Evolutionary conservation across 2,329 filamentous ascomycete genomes (phyloP).

Genomic region (Fusarium anthophilum): DNA sequence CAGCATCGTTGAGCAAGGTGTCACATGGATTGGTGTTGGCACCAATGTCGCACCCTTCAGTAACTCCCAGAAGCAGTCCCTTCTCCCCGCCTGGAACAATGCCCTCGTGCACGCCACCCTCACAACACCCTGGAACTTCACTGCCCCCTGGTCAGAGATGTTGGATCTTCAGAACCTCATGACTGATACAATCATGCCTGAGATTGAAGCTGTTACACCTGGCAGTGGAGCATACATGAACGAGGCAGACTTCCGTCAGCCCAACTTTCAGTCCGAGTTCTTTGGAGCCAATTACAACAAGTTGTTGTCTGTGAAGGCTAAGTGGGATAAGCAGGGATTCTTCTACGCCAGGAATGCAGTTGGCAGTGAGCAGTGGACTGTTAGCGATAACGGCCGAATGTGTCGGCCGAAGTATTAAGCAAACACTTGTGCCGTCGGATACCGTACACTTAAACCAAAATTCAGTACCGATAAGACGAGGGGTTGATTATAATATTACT

Average conservation of each 20-base stretch:
- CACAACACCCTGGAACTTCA: slow-evolving; percentile 42
- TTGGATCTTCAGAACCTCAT: slow-evolving; percentile 45
- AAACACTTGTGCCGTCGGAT: not conserved
- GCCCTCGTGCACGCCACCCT: slow-evolving; percentile 44
- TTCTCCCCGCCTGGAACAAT: slow-evolving; percentile 54
- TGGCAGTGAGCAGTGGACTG: slow-evolving; percentile 60
- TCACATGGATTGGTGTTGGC: slow-evolving; percentile 43
- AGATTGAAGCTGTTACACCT: slow-evolving; percentile 50
- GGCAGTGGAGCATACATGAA: slow-evolving; percentile 59
- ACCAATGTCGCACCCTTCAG: slow-evolving; percentile 42
- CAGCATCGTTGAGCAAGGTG: slow-evolving; percentile 33
- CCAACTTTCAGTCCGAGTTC: slow-evolving; percentile 50
- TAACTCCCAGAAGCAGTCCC: slow-evolving; percentile 42
- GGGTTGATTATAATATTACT: not conserved
- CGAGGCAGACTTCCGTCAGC: slow-evolving; percentile 60
- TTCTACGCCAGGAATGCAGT: slow-evolving; percentile 60
- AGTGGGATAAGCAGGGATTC: slow-evolving; percentile 55
- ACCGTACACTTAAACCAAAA: not conserved
- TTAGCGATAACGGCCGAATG: slow-evolving; percentile 31
- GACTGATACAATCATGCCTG: slow-evolving; percentile 42
- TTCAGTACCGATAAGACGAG: not conserved
- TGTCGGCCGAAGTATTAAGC: slow-evolving; percentile 3
- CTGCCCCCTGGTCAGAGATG: slow-evolving; percentile 43
- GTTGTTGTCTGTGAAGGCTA: slow-evolving; percentile 58
- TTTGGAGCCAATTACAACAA: slow-evolving; percentile 58